These are phyloP conservation scores for Aspergillus texensis DNA, from an alignment of 2,329 filamentous ascomycete species.

Conservation along the genomic window DNA sequence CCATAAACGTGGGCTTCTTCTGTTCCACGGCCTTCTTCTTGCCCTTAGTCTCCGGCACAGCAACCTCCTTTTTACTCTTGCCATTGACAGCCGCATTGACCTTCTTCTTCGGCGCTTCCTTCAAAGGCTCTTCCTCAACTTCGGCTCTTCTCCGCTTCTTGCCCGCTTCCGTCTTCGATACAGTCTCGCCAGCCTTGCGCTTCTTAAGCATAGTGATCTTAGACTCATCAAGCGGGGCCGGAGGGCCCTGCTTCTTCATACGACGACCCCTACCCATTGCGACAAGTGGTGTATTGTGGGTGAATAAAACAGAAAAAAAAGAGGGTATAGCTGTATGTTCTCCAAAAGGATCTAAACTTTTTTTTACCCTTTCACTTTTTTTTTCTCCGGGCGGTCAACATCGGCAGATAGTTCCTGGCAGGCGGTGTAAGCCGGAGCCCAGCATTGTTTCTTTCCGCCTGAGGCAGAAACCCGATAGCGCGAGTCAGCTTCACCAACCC, in stretches of 20 bases:
- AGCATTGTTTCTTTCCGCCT: conserved; percentile 11
- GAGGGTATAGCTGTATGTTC: conserved; percentile 11
- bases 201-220: conserved; percentile 67
- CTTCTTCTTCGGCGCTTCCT: conserved; percentile 43
- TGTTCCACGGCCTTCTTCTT: conserved; percentile 37
- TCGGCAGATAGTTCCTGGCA: conserved; percentile 24
- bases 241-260: conserved; percentile 93
- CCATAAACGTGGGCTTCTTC: conserved; percentile 40
- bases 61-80: conserved; percentile 20
- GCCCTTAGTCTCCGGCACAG: conserved; percentile 30
- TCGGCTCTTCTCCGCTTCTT: conserved; percentile 66
- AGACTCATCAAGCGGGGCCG: conserved; percentile 76
- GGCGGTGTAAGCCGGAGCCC: conserved; percentile 23
- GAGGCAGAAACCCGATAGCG: conserved; percentile 9
- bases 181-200: conserved; percentile 76
- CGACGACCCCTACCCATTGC: conserved; percentile 87
- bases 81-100: conserved; percentile 24
- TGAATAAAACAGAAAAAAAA: conserved; percentile 6
- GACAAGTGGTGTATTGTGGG: conserved; percentile 23
- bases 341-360: conserved; percentile 28
- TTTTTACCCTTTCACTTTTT: conserved; percentile 29
- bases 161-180: conserved; percentile 54
- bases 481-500: conserved; percentile 16
- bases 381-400: conserved; percentile 29
- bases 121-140: conserved; percentile 46